Evolutionary conservation across 257 asterid species (phyloP).

Genomic region (Fraxinus americana): DNA sequence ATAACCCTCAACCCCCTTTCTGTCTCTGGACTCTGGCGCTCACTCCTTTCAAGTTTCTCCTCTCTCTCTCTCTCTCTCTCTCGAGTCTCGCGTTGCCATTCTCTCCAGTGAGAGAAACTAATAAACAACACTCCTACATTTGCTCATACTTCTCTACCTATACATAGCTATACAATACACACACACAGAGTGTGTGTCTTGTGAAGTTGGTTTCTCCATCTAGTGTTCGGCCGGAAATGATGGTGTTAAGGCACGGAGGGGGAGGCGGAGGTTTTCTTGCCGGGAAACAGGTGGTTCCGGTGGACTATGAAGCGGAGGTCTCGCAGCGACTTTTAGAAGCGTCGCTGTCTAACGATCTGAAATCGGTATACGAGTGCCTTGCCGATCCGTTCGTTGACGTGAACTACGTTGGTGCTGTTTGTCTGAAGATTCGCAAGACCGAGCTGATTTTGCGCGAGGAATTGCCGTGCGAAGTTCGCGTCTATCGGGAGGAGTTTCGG

Average conservation of each 20-base stretch:
- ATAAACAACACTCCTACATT: slow-evolving; percentile 20
- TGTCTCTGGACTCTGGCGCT: slow-evolving; percentile 46
- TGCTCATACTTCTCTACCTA: slow-evolving; percentile 17
- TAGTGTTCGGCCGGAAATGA: slow-evolving; percentile 36
- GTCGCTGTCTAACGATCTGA: slow-evolving; percentile 54
- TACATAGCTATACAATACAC: background rate
- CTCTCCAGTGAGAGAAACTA: slow-evolving; percentile 17
- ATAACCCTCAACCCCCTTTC: slow-evolving; percentile 13
- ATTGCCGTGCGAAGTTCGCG: slow-evolving; percentile 49
- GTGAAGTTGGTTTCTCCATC: background rate
- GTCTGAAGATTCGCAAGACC: slow-evolving; percentile 64
- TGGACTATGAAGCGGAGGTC: slow-evolving; percentile 68
- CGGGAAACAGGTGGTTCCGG: slow-evolving; percentile 75
- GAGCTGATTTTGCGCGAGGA: slow-evolving; percentile 55
- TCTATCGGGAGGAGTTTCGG: slow-evolving; percentile 57
- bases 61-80: slow-evolving; percentile 9
- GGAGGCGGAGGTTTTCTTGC: slow-evolving; percentile 54
- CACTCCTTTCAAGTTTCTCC: slow-evolving; percentile 48
- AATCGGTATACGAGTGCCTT: slow-evolving; percentile 54
- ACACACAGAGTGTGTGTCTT: background rate
- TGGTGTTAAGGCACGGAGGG: slow-evolving; percentile 49
- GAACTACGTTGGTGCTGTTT: slow-evolving; percentile 63
- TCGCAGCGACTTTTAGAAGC: slow-evolving; percentile 73
- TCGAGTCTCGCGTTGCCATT: slow-evolving; percentile 28
- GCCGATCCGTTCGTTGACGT: slow-evolving; percentile 72